These are phyloP conservation scores for Earliella scabrosa DNA, from an alignment of 1,284 basidiomycete species.

Conservation along the genomic window DNA sequence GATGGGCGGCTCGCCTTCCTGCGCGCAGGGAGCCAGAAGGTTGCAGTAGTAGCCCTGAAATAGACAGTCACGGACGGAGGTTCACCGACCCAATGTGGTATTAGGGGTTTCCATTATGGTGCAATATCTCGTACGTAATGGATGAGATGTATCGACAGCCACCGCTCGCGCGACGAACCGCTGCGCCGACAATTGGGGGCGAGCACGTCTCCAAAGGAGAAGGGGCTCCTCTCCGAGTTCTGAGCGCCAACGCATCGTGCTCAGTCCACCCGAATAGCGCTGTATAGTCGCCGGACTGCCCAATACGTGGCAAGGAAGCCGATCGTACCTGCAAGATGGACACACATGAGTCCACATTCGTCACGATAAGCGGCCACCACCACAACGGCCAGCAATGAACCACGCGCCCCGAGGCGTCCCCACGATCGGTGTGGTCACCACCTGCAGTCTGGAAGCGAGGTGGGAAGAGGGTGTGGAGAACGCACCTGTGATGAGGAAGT, in stretches of 20 bases:
- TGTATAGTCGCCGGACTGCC: constrained; percentile 83
- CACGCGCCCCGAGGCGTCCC: no score
- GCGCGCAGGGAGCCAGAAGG: constrained; percentile 77
- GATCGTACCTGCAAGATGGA: constrained; percentile 63
- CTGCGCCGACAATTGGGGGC: no score
- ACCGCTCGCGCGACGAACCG: no score
- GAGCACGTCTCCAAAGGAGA: no score
- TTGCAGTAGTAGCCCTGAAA: constrained; percentile 57
- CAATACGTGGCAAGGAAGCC: constrained; percentile 89
- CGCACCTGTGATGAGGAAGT: constrained; percentile 88
- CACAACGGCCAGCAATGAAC: not conserved
- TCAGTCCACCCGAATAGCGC: constrained; percentile 77
- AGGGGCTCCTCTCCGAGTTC: not conserved
- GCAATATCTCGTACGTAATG: constrained; percentile 3
- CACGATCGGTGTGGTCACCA: no score
- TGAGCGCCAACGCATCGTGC: not conserved
- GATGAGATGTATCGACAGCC: no score
- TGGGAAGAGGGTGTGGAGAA: constrained; percentile 18
- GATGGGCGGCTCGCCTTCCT: constrained; percentile 70
- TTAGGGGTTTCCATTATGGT: not conserved
- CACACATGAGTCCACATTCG: constrained; percentile 8
- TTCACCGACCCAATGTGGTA: not conserved
- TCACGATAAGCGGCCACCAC: no score
- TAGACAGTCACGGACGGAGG: not conserved
- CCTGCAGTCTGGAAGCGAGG: not conserved